Evolutionary conservation across 1,284 basidiomycete species (phyloP).

Genomic region (Singerocomus rubriflavus): DNA sequence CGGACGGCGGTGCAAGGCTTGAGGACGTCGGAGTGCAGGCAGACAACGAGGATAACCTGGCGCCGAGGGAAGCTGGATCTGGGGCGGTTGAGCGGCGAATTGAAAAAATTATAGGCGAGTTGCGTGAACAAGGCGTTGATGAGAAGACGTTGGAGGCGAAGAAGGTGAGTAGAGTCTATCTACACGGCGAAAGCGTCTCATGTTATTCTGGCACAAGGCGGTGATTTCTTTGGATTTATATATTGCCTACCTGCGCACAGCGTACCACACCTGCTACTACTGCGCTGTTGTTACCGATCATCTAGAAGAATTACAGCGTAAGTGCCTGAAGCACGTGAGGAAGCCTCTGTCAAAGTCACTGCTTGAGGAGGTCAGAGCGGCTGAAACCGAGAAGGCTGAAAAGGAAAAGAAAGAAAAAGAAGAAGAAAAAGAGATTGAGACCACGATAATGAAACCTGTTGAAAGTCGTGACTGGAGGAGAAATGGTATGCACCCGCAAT

Average conservation of each 20-base stretch:
- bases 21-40: slow-evolving; percentile 39
- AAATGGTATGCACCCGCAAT: slow-evolving; percentile 48
- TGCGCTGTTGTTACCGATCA: slow-evolving; percentile 90
- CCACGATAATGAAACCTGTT: slow-evolving; percentile 15
- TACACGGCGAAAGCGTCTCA: slow-evolving; percentile 19
- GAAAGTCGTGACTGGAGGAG: slow-evolving; percentile 64
- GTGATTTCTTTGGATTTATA: slow-evolving; percentile 81
- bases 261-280: slow-evolving; percentile 93
- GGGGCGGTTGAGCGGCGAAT: slow-evolving; percentile 72
- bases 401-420: slow-evolving; percentile 37
- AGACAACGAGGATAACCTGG: slow-evolving; percentile 52
- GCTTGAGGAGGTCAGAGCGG: slow-evolving; percentile 53
- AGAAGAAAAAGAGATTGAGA: slow-evolving; percentile 33
- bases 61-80: slow-evolving; percentile 58
- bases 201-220: slow-evolving; percentile 42
- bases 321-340: slow-evolving; percentile 89
- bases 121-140: slow-evolving; percentile 63
- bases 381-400: slow-evolving; percentile 41
- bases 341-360: slow-evolving; percentile 60
- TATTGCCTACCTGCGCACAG: slow-evolving; percentile 78
- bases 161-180: slow-evolving; percentile 50
- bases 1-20: slow-evolving; percentile 28
- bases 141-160: slow-evolving; percentile 62
- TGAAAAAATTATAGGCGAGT: slow-evolving; percentile 67
- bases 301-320: slow-evolving; percentile 89